A percentile compares a stretch with the other conserved stretches of the same genome.
Conservation (phyloP, 768 basidiomycete species). For the Mycena latifolia region DNA sequence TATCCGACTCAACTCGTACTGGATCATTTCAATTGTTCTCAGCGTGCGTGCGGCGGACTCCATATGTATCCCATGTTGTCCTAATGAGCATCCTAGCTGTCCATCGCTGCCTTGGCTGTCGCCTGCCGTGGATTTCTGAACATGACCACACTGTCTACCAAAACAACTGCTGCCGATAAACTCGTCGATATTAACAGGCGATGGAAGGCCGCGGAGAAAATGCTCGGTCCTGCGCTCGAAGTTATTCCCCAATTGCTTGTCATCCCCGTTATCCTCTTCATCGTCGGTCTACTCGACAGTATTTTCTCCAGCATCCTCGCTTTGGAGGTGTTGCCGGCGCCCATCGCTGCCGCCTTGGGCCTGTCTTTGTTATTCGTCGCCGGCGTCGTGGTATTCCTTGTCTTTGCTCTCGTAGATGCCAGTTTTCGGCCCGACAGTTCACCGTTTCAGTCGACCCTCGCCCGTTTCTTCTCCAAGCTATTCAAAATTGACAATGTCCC, state of each 20-base stretch:
- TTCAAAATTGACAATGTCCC: no score
- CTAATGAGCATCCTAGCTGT: not conserved
- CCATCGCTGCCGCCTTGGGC: not conserved
- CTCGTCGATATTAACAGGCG: not conserved
- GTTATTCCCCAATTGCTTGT: constrained; percentile 15
- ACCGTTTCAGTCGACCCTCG: not conserved
- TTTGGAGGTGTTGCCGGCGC: not conserved
- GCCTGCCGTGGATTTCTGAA: no score
- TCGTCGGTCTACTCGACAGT: constrained; percentile 25
- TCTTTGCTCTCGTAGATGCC: not conserved
- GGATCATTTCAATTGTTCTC: constrained; percentile 7
- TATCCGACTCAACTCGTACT: constrained; percentile 30
- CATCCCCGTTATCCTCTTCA: constrained; percentile 20
- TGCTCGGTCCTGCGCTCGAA: not conserved
- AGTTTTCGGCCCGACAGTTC: not conserved
- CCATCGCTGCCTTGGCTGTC: not conserved
- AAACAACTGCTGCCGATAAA: not conserved
- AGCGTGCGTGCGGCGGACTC: not conserved
- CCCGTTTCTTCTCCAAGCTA: not conserved
- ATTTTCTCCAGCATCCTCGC: constrained; percentile 17
- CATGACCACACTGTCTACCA: not conserved
- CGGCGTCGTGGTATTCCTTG: not conserved
- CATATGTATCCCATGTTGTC: not conserved
- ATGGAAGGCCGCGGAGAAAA: not conserved
- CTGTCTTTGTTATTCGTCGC: not conserved